These are phyloP conservation scores for Salix caprea DNA, from an alignment of 345 rosid genomes.

Conservation along the genomic window DNA sequence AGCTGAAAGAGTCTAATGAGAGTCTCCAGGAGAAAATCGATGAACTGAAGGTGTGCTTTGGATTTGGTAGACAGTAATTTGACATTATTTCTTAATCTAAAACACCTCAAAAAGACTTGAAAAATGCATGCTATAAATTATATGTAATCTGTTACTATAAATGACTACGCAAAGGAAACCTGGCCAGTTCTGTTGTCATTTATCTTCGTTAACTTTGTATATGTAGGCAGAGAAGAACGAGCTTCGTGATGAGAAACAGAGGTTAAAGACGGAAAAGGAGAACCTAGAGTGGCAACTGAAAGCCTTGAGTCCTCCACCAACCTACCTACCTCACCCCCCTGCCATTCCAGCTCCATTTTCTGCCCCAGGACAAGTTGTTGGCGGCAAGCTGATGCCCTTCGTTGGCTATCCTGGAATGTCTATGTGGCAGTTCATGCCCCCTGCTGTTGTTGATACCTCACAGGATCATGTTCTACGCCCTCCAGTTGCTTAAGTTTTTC, in stretches of 20 bases:
- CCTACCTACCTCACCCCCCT: conserved; percentile 7
- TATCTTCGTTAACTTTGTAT: not conserved
- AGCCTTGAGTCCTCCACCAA: conserved; percentile 1
- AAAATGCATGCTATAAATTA: not conserved
- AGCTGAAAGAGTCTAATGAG: conserved; percentile 25
- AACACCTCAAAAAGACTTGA: not conserved
- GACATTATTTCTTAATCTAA: not conserved
- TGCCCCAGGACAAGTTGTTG: conserved; percentile 17
- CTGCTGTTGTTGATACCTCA: conserved; percentile 20
- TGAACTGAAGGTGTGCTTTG: conserved; percentile 31
- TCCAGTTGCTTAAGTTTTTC: conserved; percentile 22
- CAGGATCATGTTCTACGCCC: conserved; percentile 18
- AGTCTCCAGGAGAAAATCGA: conserved; percentile 27
- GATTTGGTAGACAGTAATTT: not conserved
- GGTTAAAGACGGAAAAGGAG: conserved; percentile 26
- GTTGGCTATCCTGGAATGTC: conserved; percentile 27
- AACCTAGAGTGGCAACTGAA: conserved; percentile 17
- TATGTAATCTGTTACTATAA: not conserved
- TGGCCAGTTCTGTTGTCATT: not conserved
- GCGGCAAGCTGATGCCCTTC: conserved; percentile 19
- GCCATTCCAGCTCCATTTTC: conserved; percentile 17
- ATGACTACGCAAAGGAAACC: not conserved
- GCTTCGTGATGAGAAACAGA: conserved; percentile 29
- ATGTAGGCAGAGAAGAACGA: conserved; percentile 29
- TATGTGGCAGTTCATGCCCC: conserved; percentile 31